A percentile compares a stretch with the other conserved stretches of the same genome.
These are phyloP conservation scores for Termitomyces sp. DNA, from an alignment of 1,284 basidiomycete species.

Conservation along the genomic window DNA sequence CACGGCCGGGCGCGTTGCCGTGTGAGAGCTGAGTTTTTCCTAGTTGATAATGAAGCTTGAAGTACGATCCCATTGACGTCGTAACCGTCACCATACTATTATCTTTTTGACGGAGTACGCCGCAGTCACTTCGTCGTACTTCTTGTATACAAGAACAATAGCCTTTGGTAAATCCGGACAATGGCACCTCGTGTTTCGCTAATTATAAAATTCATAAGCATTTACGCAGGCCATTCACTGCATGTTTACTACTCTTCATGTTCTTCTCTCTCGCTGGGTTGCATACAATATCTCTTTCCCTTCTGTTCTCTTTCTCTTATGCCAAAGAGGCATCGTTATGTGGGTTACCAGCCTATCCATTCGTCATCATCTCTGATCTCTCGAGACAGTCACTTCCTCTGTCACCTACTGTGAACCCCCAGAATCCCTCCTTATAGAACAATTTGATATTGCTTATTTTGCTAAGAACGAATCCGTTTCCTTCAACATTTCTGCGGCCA, in stretches of 20 bases:
- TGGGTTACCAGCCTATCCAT: slow-evolving; percentile 30
- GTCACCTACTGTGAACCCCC: slow-evolving; percentile 86
- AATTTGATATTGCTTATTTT: slow-evolving; percentile 77
- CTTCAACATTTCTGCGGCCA: slow-evolving; percentile 73
- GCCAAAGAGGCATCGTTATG: slow-evolving; percentile 54
- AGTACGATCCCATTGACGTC: neutral
- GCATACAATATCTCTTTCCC: slow-evolving; percentile 47
- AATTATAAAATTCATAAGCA: neutral
- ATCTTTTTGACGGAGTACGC: neutral
- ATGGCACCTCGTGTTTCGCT: slow-evolving; percentile 11
- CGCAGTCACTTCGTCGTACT: neutral
- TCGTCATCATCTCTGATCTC: slow-evolving; percentile 10
- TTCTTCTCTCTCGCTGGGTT: slow-evolving; percentile 62
- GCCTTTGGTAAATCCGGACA: slow-evolving; percentile 15
- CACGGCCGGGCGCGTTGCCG: neutral
- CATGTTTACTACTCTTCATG: slow-evolving; percentile 35
- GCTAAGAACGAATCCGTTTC: slow-evolving; percentile 63
- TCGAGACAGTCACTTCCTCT: slow-evolving; percentile 66
- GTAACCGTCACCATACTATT: neutral
- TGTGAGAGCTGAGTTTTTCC: neutral
- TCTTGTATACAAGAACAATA: slow-evolving; percentile 14
- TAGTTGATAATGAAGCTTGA: no score
- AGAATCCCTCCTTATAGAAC: slow-evolving; percentile 72
- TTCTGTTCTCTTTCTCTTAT: slow-evolving; percentile 35
- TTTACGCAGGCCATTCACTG: neutral